Percentiles rank a stretch among this genome's conserved stretches.
Evolutionary conservation across 2,329 filamentous ascomycete genomes (phyloP).

Genomic region (Aspergillus pseudoglaucus): DNA sequence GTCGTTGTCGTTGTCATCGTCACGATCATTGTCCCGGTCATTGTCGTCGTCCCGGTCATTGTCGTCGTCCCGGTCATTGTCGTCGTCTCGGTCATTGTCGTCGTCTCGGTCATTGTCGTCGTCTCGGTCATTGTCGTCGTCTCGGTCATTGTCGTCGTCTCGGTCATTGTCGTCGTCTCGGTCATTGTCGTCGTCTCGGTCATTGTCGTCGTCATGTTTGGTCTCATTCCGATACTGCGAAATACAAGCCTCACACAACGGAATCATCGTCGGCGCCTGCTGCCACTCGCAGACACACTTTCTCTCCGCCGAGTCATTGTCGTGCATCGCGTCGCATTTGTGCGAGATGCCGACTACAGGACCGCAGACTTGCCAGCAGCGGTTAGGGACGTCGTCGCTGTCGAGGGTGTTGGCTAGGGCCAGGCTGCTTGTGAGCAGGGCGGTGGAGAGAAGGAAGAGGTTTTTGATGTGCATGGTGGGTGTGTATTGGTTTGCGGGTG

Average conservation of each 20-base stretch:
- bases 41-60: constrained; percentile 8
- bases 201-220: constrained; percentile 6
- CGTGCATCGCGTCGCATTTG: constrained; percentile 18
- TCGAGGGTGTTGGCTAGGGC: constrained; percentile 21
- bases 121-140: constrained; percentile 2
- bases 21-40: not conserved
- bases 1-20: constrained; percentile 2
- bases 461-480: constrained; percentile 17
- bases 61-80: constrained; percentile 10
- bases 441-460: constrained; percentile 17
- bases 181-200: constrained; percentile 9
- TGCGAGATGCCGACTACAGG: constrained; percentile 17
- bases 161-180: constrained; percentile 7
- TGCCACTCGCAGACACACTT: constrained; percentile 24
- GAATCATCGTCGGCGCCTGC: constrained; percentile 18
- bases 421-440: constrained; percentile 18
- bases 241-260: constrained; percentile 28
- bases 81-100: constrained; percentile 6
- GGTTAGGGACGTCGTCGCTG: constrained; percentile 21
- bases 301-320: constrained; percentile 20
- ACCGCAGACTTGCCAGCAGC: constrained; percentile 21
- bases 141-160: constrained; percentile 7
- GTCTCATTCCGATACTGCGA: constrained; percentile 16
- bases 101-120: constrained; percentile 1
- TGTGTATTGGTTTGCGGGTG: not conserved